Conservation (phyloP, 305 asterid genomes). For the Plantago coronopus region DNA sequence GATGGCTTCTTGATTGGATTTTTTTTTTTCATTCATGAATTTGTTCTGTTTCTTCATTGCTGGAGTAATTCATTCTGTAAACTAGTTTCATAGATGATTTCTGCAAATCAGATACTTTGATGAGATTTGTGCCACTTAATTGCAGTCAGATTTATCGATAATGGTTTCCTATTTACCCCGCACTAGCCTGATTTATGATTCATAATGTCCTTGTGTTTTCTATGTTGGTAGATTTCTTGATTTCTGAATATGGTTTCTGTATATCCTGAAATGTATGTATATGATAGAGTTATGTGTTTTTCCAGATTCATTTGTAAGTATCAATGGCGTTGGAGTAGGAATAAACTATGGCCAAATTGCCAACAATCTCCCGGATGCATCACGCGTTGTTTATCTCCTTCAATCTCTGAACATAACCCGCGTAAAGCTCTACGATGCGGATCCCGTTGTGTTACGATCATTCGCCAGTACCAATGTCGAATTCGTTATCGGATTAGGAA, state of each 20-base stretch:
- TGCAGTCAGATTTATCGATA: too few species aligned
- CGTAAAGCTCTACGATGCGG: conserved; percentile 77
- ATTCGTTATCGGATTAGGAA: conserved; percentile 66
- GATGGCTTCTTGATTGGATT: too few species aligned
- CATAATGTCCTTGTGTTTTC: too few species aligned
- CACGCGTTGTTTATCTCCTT: conserved; percentile 58
- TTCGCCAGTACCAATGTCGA: conserved; percentile 65
- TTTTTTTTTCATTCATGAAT: too few species aligned
- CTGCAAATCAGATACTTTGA: too few species aligned
- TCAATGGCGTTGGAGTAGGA: conserved; percentile 53
- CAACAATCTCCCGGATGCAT: conserved; percentile 69
- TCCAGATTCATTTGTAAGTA: conserved; percentile 41
- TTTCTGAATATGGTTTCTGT: neutral
- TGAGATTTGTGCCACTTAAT: too few species aligned
- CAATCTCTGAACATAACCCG: conserved; percentile 59
- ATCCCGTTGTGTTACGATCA: conserved; percentile 57
- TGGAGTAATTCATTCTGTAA: too few species aligned
- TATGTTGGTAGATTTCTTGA: conserved; percentile 1
- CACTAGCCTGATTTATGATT: too few species aligned
- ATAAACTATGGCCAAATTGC: conserved; percentile 88
- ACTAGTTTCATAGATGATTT: too few species aligned
- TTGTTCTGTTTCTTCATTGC: too few species aligned
- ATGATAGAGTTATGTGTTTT: neutral
- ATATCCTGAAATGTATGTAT: neutral
- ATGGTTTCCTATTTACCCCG: too few species aligned